These are phyloP conservation scores for Centrapalus pauciflorus DNA, from an alignment of 129 eudicot genomes.

Conservation along the genomic window DNA sequence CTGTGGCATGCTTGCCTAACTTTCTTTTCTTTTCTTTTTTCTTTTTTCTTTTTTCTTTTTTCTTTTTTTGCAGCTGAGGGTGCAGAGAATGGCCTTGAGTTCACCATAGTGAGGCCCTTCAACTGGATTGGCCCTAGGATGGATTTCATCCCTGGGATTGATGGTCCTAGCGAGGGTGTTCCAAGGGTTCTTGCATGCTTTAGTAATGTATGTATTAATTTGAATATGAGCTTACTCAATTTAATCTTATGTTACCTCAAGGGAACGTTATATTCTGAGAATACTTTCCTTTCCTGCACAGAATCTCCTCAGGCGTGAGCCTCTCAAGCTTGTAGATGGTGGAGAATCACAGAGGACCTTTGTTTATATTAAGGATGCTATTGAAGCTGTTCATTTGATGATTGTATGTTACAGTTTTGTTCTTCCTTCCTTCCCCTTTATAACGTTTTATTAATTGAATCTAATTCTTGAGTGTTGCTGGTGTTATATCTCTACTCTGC, in stretches of 20 bases:
- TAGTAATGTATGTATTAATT: conserved; percentile 62
- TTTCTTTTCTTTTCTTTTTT: conserved; percentile 11
- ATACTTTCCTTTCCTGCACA: conserved; percentile 12
- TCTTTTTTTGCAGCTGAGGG: conserved; percentile 86
- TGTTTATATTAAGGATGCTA: conserved; percentile 93
- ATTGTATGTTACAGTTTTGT: conserved; percentile 45
- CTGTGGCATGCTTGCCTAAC: background rate
- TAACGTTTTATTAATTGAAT: background rate
- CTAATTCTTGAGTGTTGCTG: background rate
- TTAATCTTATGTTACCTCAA: background rate
- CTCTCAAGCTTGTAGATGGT: conserved; percentile 96
- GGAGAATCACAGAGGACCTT: conserved; percentile 95
- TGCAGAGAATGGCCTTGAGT: conserved; percentile 93
- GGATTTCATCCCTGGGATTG: conserved; percentile 98
- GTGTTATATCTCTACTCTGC: too few species aligned
- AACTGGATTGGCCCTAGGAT: conserved; percentile 99
- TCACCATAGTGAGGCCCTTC: conserved; percentile 95
- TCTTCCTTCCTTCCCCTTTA: background rate
- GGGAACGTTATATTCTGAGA: background rate
- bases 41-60: too few species aligned
- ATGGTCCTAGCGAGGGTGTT: conserved; percentile 98
- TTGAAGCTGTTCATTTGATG: conserved; percentile 95
- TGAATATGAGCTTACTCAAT: background rate
- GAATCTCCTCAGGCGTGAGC: conserved; percentile 92
- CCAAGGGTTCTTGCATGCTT: conserved; percentile 98